phyloP scores from a whole-genome alignment of 768 basidiomycete species.

The Pleurotus salmoneostramineus region DNA sequence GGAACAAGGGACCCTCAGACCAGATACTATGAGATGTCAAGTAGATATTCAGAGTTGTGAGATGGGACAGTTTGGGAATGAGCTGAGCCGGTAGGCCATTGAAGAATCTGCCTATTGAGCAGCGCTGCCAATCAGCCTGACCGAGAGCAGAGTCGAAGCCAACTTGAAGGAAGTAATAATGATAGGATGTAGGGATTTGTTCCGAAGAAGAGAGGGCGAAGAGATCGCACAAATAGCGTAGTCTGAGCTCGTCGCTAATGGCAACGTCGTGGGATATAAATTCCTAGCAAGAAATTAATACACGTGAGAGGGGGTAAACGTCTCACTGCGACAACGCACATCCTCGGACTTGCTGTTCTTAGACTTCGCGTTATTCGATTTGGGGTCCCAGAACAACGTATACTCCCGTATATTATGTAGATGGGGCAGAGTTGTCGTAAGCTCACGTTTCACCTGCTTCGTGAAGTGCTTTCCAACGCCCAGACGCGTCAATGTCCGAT shows the following conservation, averaged over 20 bases:
- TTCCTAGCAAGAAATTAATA: not conserved
- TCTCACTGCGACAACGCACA: not conserved
- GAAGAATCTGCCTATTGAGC: not conserved
- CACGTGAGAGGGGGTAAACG: not conserved
- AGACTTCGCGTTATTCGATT: not conserved
- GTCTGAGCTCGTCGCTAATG: not conserved
- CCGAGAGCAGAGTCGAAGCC: not conserved
- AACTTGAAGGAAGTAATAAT: not conserved
- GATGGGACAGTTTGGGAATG: not conserved
- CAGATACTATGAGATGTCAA: not conserved
- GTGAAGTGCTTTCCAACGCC: not conserved
- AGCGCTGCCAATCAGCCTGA: not conserved
- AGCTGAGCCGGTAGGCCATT: not conserved
- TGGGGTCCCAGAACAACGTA: not conserved
- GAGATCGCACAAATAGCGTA: not conserved
- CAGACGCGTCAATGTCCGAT: not conserved
- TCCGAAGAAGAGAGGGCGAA: not conserved
- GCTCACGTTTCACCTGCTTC: not conserved
- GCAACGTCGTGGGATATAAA: not conserved
- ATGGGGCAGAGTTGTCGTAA: not conserved
- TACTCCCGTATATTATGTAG: constrained; percentile 1
- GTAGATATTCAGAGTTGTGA: not conserved
- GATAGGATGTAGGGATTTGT: not conserved
- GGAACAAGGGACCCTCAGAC: not conserved
- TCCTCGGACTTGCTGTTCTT: not conserved